Conservation (phyloP, 2,329 filamentous ascomycete species). For the Claviceps sp. region DNA sequence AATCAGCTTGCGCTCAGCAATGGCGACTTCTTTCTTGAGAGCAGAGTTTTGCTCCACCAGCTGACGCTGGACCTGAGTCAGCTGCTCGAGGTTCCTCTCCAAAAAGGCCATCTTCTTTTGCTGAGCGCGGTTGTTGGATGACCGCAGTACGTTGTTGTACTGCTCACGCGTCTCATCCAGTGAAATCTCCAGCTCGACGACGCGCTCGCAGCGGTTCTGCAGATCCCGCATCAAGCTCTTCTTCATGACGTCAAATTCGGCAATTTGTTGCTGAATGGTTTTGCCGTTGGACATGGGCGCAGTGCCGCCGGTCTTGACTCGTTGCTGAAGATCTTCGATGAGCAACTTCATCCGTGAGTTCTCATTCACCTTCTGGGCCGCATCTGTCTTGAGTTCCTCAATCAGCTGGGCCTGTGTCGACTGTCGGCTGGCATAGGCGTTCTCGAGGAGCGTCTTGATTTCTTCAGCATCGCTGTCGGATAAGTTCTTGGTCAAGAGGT, state of each 20-base stretch:
- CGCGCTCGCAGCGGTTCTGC: slow-evolving; percentile 94
- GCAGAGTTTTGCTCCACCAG: slow-evolving; percentile 95
- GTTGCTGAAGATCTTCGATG: slow-evolving; percentile 66
- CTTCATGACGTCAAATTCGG: slow-evolving; percentile 99
- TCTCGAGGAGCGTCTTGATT: slow-evolving; percentile 65
- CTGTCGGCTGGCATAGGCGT: slow-evolving; percentile 63
- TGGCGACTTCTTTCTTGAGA: slow-evolving; percentile 97
- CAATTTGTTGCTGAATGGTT: slow-evolving; percentile 93
- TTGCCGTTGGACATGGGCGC: slow-evolving; percentile 65
- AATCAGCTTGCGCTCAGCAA: slow-evolving; percentile 93
- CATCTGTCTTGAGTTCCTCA: slow-evolving; percentile 63
- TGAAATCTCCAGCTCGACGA: slow-evolving; percentile 95
- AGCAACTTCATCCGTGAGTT: slow-evolving; percentile 68
- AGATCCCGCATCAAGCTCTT: slow-evolving; percentile 98
- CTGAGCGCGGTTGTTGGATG: slow-evolving; percentile 94
- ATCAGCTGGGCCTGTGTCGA: slow-evolving; percentile 60
- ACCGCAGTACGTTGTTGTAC: slow-evolving; percentile 95
- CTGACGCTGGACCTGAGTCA: slow-evolving; percentile 93
- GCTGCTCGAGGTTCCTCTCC: slow-evolving; percentile 92
- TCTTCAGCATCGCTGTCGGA: slow-evolving; percentile 69
- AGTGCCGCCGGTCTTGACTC: slow-evolving; percentile 45
- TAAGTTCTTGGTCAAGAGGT: slow-evolving; percentile 66
- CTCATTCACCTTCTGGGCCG: slow-evolving; percentile 67
- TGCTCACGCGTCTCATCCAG: slow-evolving; percentile 95
- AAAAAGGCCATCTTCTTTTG: slow-evolving; percentile 99